A percentile compares a stretch with the other conserved stretches of the same genome.
These are phyloP conservation scores for Echium plantagineum DNA, from an alignment of 257 asterid species.

Conservation along the genomic window DNA sequence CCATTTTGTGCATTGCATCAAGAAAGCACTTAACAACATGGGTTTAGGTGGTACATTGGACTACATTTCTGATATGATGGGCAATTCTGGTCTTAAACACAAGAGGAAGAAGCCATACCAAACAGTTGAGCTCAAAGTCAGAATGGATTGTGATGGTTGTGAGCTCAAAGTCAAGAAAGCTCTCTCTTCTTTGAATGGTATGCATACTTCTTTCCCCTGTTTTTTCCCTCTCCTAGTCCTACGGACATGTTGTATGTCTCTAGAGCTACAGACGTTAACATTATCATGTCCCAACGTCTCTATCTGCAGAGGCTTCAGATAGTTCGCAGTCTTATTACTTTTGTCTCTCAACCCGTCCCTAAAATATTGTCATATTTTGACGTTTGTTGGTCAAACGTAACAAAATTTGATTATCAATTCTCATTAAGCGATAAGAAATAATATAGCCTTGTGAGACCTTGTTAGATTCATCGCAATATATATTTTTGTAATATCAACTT, in stretches of 20 bases:
- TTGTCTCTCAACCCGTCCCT: too few relatives aligned
- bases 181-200: constrained; percentile 66
- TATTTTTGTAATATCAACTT: too few relatives aligned
- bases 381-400: too few relatives aligned
- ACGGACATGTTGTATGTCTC: background rate
- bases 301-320: too few relatives aligned
- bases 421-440: too few relatives aligned
- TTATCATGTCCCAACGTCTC: too few relatives aligned
- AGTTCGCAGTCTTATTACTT: too few relatives aligned
- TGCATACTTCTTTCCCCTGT: background rate
- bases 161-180: constrained; percentile 77
- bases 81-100: constrained; percentile 32
- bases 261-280: background rate
- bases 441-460: too few relatives aligned
- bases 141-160: constrained; percentile 96
- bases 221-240: too few relatives aligned
- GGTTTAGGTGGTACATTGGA: constrained; percentile 71
- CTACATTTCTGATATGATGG: constrained; percentile 56
- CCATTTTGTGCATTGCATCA: background rate
- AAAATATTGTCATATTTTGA: too few relatives aligned
- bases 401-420: too few relatives aligned
- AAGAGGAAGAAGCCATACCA: constrained; percentile 61
- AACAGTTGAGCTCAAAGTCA: constrained; percentile 69
- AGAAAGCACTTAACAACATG: constrained; percentile 23
- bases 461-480: too few relatives aligned